These are phyloP conservation scores for Aureobasidium sp. DNA, from an alignment of 2,329 filamentous ascomycete genomes.

Conservation along the genomic window DNA sequence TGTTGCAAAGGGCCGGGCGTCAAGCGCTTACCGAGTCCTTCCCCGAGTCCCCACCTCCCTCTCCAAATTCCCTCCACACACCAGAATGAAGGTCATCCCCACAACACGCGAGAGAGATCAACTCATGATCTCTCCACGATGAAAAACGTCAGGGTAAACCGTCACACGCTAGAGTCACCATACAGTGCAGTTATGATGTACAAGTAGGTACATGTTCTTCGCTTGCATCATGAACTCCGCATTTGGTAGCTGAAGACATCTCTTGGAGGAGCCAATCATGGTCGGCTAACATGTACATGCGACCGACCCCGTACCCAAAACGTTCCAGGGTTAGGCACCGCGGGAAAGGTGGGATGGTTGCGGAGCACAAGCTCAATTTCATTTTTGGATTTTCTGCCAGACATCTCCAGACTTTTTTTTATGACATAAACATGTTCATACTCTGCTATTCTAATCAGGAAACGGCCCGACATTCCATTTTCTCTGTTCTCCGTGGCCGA, in stretches of 20 bases:
- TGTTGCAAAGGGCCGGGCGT: conserved; percentile 12
- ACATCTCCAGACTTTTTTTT: background rate
- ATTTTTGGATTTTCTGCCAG: background rate
- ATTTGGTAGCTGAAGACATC: conserved; percentile 3
- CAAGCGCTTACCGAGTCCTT: conserved; percentile 2
- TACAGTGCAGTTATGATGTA: background rate
- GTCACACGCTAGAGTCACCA: background rate
- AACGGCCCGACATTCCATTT: background rate
- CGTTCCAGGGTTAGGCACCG: conserved; percentile 6
- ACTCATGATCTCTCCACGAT: conserved; percentile 4
- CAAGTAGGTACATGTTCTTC: background rate
- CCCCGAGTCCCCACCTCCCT: conserved; percentile 1
- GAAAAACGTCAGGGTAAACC: background rate
- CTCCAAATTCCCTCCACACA: background rate
- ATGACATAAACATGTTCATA: background rate
- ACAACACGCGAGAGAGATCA: conserved; percentile 3
- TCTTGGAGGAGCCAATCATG: conserved; percentile 7
- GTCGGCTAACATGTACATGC: conserved; percentile 9
- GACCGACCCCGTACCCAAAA: conserved; percentile 5
- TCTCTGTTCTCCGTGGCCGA: background rate
- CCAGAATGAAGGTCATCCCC: background rate
- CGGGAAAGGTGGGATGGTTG: conserved; percentile 1
- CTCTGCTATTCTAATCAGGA: background rate
- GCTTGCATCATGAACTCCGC: conserved; percentile 3
- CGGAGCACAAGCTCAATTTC: conserved; percentile 11